Conservation (phyloP, 1,284 basidiomycete genomes). For the Anthracocystis setariae region DNA sequence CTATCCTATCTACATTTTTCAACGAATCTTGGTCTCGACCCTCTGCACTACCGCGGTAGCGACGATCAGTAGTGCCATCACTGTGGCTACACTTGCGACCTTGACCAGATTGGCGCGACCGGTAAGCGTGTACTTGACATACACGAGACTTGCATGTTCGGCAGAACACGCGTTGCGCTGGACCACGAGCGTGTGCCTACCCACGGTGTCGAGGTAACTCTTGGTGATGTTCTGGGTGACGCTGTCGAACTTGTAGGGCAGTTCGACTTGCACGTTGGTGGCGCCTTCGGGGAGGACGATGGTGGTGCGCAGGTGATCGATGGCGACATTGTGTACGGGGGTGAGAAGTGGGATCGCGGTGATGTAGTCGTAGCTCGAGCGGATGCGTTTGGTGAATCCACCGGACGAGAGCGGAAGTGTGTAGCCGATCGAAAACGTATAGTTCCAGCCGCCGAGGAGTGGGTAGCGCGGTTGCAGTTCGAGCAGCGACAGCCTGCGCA, state of each 20-base stretch:
- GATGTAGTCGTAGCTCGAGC: conserved; percentile 70
- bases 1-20: not conserved
- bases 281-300: conserved; percentile 94
- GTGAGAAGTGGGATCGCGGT: conserved; percentile 89
- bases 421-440: conserved; percentile 91
- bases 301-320: conserved; percentile 81
- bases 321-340: conserved; percentile 79
- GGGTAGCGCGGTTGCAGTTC: conserved; percentile 92
- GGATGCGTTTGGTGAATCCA: conserved; percentile 71
- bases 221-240: conserved; percentile 76
- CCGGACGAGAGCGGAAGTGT: conserved; percentile 73
- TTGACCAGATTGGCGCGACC: conserved; percentile 46
- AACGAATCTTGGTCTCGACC: conserved; percentile 43
- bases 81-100: conserved; percentile 30
- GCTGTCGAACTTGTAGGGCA: conserved; percentile 80
- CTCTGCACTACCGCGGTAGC: conserved; percentile 33
- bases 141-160: conserved; percentile 33
- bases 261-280: conserved; percentile 76
- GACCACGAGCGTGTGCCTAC: conserved; percentile 81
- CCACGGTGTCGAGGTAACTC: conserved; percentile 92
- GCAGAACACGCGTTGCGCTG: conserved; percentile 71
- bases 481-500: conserved; percentile 70
- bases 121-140: conserved; percentile 54
- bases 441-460: conserved; percentile 96
- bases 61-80: conserved; percentile 26